Percentiles rank a stretch among this genome's conserved stretches.
Conservation (phyloP, 768 basidiomycete species). For the Kwoniella bestiolae region DNA sequence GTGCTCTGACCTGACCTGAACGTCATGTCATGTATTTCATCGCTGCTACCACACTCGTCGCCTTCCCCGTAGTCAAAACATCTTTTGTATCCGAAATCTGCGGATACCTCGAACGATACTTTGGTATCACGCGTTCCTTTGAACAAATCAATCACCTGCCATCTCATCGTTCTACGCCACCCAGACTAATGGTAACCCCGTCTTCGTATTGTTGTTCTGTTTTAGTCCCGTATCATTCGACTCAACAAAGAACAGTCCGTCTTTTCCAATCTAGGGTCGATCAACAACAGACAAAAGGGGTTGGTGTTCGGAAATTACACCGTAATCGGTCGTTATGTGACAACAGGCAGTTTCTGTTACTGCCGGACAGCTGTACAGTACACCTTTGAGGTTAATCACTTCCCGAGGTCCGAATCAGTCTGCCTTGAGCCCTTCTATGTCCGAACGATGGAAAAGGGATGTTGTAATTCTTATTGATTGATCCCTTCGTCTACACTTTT, state of each 20-base stretch:
- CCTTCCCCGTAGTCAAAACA: neutral
- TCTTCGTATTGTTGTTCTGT: neutral
- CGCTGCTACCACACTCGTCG: too few species aligned
- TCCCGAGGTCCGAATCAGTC: neutral
- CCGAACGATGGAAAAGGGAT: neutral
- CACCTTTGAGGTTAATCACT: too few species aligned
- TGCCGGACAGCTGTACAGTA: too few species aligned
- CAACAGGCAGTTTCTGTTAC: too few species aligned
- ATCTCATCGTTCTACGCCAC: slow-evolving; percentile 10
- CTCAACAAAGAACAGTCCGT: too few species aligned
- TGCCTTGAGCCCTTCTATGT: neutral
- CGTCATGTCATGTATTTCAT: too few species aligned
- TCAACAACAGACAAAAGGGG: neutral
- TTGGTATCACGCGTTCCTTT: slow-evolving; percentile 8
- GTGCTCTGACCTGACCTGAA: too few species aligned
- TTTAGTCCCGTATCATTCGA: slow-evolving; percentile 8
- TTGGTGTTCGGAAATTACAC: neutral
- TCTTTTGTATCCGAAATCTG: too few species aligned
- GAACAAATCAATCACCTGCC: neutral
- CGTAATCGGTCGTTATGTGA: too few species aligned
- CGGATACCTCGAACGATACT: too few species aligned
- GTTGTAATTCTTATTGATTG: too few species aligned
- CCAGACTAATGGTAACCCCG: slow-evolving; percentile 15
- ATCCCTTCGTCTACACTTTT: too few species aligned
- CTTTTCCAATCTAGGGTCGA: neutral